Evolutionary conservation across 371 early-diverging fungal genomes (phyloP), one percentile per base, ranked within the genome.

Genomic region (Mortierella polycephala): DNA sequence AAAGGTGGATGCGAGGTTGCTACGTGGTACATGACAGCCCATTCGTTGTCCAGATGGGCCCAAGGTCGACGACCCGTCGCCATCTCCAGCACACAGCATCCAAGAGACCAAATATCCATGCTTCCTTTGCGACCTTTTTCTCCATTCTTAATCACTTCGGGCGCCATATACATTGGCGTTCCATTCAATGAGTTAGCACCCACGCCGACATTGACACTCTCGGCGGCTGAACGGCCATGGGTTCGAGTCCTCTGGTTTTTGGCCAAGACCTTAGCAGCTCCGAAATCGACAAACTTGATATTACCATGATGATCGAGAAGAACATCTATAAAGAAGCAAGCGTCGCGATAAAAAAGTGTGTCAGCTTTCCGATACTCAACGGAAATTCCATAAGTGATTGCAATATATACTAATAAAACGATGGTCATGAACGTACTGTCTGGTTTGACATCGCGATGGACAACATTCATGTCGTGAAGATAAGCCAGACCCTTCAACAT

Each of bases 151-250:
- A 97, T 94, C 14, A 96, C 93, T 83, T 97, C 98, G 7, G 99
- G 99, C 6, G 97, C 96, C 95, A 99, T 96, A 75, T 98, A 99
- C 91, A 95, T 95, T 0, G 99, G 98, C 9, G 99, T 99, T 18
- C 99, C 98, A 3, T 94, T 91, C 61, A 95, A 77, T 44, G 92
- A 92, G 53, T 87, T 87, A 21, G 87, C 90, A 57, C 83, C 81
- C 18, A 81, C 82, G 5, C 73, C 75, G 55, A 64, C 79, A 14
- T 84, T 83, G 81, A 88, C 83, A 59, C 88, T 85, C 64, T 85
- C 83, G 18, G 86, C 87, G 9, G 74, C 75, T n/a, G 85, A 82
- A 2, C 89, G 84, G n/a, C 87, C 81, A 16, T 88, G 88, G 63
- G 93, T 85, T 1, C 80, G 60, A 3, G 93, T 93, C 73, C 89